Evolutionary conservation across 2,329 filamentous ascomycete genomes (phyloP).

Genomic region (Colletotrichum sp.): DNA sequence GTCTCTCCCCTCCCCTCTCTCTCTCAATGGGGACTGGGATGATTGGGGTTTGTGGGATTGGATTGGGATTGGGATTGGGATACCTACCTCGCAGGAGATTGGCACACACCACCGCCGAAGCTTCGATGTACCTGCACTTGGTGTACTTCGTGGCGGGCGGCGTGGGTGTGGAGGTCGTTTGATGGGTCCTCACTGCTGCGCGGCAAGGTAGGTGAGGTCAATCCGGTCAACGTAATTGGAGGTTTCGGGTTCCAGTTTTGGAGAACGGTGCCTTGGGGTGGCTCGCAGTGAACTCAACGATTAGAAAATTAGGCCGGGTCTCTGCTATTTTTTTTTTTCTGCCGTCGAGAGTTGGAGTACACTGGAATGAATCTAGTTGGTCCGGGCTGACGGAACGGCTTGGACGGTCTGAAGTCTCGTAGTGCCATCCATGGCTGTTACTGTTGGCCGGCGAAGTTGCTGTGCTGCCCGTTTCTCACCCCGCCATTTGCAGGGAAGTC

Average conservation of each 20-base stretch:
- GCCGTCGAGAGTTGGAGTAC: background rate
- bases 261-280: conserved; percentile 1
- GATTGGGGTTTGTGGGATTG: conserved; percentile 11
- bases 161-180: conserved; percentile 17
- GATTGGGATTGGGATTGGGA: background rate
- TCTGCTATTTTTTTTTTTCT: background rate
- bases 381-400: conserved; percentile 11
- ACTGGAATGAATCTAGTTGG: conserved; percentile 19
- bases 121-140: background rate
- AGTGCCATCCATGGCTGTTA: background rate
- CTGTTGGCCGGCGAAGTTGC: background rate
- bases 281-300: conserved; percentile 16
- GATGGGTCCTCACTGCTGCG: conserved; percentile 15
- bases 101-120: background rate
- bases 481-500: background rate
- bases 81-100: background rate
- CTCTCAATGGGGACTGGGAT: conserved; percentile 14
- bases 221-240: conserved; percentile 18
- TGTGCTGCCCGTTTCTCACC: background rate
- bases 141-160: conserved; percentile 4
- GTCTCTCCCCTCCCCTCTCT: background rate
- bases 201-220: conserved; percentile 16
- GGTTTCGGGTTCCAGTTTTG: conserved; percentile 11
- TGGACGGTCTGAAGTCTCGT: background rate
- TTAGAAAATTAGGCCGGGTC: conserved; percentile 16